Evolutionary conservation across 176 grass and related monocot species (phyloP).

Genomic region (Aegilops tauschii): DNA sequence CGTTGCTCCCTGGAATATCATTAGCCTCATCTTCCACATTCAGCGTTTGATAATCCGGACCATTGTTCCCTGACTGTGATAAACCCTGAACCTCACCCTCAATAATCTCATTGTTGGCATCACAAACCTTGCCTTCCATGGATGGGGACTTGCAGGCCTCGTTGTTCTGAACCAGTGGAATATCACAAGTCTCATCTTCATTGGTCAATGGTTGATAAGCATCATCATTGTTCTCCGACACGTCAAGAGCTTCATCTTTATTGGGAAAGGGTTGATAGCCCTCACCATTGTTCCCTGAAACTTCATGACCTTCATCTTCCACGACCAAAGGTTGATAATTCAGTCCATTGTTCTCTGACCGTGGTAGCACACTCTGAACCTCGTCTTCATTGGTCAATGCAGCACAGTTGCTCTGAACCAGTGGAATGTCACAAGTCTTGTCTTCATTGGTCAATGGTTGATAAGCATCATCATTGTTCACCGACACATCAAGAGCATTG

Average conservation of each 20-base stretch:
- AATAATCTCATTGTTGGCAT: neutral
- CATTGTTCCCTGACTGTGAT: too few relatives aligned
- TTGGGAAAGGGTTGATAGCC: neutral
- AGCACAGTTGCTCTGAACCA: conserved; percentile 28
- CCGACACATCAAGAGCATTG: neutral
- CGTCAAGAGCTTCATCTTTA: conserved; percentile 9
- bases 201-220: conserved; percentile 21
- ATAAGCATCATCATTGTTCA: neutral
- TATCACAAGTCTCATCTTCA: conserved; percentile 28
- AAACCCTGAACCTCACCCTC: neutral
- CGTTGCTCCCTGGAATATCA: too few relatives aligned
- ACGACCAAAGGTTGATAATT: neutral
- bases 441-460: conserved; percentile 28
- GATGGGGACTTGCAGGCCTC: neutral
- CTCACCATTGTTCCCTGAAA: conserved; percentile 2
- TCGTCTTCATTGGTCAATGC: neutral
- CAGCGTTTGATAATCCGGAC: too few relatives aligned
- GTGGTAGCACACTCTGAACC: neutral
- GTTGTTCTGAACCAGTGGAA: conserved; percentile 20
- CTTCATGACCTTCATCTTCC: neutral
- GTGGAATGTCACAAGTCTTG: conserved; percentile 13
- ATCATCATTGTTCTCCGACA: neutral
- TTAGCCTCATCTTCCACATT: too few relatives aligned
- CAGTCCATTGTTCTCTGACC: neutral
- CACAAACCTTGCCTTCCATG: conserved; percentile 21